A percentile compares a stretch with the other conserved stretches of the same genome.
Conservation (phyloP, 1,284 basidiomycete genomes). For the Omphalotus olearius region DNA sequence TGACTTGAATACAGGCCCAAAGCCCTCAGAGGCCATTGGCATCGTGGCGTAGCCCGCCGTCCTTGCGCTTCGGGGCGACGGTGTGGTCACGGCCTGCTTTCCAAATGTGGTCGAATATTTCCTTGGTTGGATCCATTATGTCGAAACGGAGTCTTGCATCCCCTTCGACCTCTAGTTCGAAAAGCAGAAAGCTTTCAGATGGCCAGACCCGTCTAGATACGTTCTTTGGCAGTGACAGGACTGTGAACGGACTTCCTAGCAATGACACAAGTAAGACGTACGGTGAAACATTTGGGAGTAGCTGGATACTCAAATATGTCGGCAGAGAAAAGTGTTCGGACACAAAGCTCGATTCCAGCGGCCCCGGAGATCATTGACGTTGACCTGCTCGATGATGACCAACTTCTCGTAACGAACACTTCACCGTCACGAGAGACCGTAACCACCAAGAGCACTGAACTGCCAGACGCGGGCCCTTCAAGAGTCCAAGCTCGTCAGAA, state of each 20-base stretch:
- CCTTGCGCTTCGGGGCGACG: too few species aligned
- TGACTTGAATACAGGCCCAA: too few species aligned
- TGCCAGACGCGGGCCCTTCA: not conserved
- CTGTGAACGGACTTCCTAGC: not conserved
- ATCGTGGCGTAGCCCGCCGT: too few species aligned
- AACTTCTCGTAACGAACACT: not conserved
- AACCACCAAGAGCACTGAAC: too few species aligned
- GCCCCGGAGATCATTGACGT: slow-evolving; percentile 14
- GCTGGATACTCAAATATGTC: not conserved
- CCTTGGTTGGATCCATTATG: not conserved
- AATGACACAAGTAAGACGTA: slow-evolving; percentile 3
- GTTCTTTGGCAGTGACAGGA: slow-evolving; percentile 3
- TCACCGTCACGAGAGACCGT: not conserved
- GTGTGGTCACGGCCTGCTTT: not conserved
- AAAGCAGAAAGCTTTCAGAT: slow-evolving; percentile 6
- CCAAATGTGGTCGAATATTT: too few species aligned
- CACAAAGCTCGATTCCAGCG: not conserved
- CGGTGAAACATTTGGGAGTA: not conserved
- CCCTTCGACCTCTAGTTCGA: slow-evolving; percentile 1
- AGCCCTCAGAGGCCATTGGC: too few species aligned
- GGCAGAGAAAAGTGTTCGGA: not conserved
- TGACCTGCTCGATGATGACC: slow-evolving; percentile 10
- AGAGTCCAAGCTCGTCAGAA: not conserved
- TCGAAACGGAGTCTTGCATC: slow-evolving; percentile 8
- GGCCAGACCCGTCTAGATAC: slow-evolving; percentile 8